Evolutionary conservation across 768 basidiomycete species (phyloP), one percentile per base, ranked within the genome.

Genomic region (Boletus eberwhitei): DNA sequence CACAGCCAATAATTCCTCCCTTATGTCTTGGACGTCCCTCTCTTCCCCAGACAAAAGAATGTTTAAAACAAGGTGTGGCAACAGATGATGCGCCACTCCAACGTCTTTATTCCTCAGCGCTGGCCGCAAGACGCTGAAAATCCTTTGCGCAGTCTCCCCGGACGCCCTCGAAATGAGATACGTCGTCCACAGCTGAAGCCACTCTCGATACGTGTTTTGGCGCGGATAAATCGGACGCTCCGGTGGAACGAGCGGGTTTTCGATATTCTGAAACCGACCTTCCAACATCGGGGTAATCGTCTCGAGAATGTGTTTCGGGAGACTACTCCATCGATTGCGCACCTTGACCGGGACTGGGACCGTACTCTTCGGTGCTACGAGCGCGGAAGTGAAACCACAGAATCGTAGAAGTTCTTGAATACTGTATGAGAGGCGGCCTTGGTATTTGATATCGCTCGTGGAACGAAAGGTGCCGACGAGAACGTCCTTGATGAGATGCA

Each of bases 381-480:
- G 78, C n/a, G 83, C 81, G 2, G 85, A 77, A 0, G 85, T 87
- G 69, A 98, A 98, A 31, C 85, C 84, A 71, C 95, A 98, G 66
- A 93, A 90, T 50, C 79, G 81, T 17, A 96, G 73, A 32, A 99
- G 76, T 62, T 98, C 90, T 73, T 99, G 96, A 37, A 99, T 93
- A 12, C 87, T 87, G 67, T 84, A 97, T 0, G 92, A 94, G 17
- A 98, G 81, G 59, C 88, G 85, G 42, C 79, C 87, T 68, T 98
- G 97, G 61, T 96, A 93, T 59, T 82, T 84, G 64, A 95, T 89
- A 64, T 98, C 96, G 67, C 93, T 96, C 0, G 96, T 94, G 4
- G 94, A 90, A 2, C 90, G 86, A 72, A 93, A 98, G 2, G 91
- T 89, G 21, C 87, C 86, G 17, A 96, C 93, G 3, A 99, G 82